A percentile compares a stretch with the other conserved stretches of the same genome.
Conservation (phyloP, 1,284 basidiomycete genomes). For the Violaceomyces palustris region DNA sequence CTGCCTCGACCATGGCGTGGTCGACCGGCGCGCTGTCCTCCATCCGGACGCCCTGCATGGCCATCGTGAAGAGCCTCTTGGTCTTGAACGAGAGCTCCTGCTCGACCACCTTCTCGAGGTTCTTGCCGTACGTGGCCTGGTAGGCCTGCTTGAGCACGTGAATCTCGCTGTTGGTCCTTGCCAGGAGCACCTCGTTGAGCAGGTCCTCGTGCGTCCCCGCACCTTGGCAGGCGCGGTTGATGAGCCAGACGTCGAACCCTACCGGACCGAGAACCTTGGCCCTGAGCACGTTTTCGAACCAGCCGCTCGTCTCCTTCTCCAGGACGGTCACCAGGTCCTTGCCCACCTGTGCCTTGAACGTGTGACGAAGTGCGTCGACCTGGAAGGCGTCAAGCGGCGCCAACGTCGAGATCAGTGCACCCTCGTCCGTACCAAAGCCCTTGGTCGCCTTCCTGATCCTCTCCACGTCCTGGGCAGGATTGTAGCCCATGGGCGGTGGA, state of each 20-base stretch:
- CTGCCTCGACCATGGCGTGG: constrained; percentile 22
- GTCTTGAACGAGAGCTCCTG: constrained; percentile 51
- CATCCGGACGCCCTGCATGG: constrained; percentile 38
- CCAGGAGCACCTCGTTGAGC: constrained; percentile 49
- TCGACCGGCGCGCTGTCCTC: constrained; percentile 38
- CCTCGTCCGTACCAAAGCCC: constrained; percentile 48
- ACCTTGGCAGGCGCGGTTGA: constrained; percentile 46
- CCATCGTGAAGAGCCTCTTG: constrained; percentile 46
- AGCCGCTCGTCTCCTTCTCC: constrained; percentile 50
- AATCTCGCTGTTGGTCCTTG: constrained; percentile 45
- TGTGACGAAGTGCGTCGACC: constrained; percentile 35
- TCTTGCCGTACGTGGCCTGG: constrained; percentile 33
- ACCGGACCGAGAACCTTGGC: constrained; percentile 45
- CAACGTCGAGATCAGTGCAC: constrained; percentile 34
- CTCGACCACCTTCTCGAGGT: constrained; percentile 47
- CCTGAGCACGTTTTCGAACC: constrained; percentile 42
- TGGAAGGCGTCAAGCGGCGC: constrained; percentile 42
- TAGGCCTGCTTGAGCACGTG: constrained; percentile 47
- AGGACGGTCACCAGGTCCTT: constrained; percentile 43
- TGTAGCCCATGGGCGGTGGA: constrained; percentile 39
- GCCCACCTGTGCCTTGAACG: constrained; percentile 45
- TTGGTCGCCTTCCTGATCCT: constrained; percentile 49
- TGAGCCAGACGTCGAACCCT: constrained; percentile 42
- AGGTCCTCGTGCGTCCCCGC: constrained; percentile 50
- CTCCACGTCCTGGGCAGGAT: constrained; percentile 42